Evolutionary conservation across 192 early-diverging fungal genomes (phyloP).

Genomic region (Jimgerdemannia flammicorona): DNA sequence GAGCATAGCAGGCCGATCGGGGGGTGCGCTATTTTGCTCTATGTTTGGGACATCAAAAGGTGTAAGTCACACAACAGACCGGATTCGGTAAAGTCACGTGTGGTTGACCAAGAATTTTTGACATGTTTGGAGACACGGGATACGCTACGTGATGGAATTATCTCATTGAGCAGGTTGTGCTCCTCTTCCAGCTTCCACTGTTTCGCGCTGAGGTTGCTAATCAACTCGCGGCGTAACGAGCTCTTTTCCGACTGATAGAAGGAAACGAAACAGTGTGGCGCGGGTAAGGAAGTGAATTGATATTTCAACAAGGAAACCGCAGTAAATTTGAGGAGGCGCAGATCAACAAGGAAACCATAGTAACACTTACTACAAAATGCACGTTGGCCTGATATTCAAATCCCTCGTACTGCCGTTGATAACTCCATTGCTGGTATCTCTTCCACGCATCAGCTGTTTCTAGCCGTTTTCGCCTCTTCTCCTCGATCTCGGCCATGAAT

Average conservation of each 20-base stretch:
- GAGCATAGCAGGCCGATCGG: slow-evolving; percentile 28
- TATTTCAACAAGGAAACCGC: no score
- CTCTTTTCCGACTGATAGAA: slow-evolving; percentile 20
- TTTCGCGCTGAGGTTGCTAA: slow-evolving; percentile 20
- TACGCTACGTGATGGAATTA: slow-evolving; percentile 14
- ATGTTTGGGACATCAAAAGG: neutral
- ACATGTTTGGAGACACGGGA: neutral
- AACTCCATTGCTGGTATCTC: slow-evolving; percentile 36
- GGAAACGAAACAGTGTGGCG: neutral
- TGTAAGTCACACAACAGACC: neutral
- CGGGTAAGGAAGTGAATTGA: neutral
- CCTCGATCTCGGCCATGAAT: slow-evolving; percentile 49
- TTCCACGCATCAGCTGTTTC: slow-evolving; percentile 39
- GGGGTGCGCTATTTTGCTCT: neutral
- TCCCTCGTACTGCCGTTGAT: slow-evolving; percentile 33
- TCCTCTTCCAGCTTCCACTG: slow-evolving; percentile 31
- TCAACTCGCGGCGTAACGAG: slow-evolving; percentile 24
- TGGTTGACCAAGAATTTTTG: neutral
- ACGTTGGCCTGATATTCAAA: slow-evolving; percentile 45
- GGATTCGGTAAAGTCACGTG: neutral
- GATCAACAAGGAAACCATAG: neutral
- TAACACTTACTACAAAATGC: slow-evolving; percentile 29
- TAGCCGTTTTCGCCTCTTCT: slow-evolving; percentile 42
- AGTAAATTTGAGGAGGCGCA: no score
- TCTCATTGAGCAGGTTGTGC: slow-evolving; percentile 20